A percentile compares a stretch with the other conserved stretches of the same genome.
Evolutionary conservation across 2,329 filamentous ascomycete genomes (phyloP).

Genomic region (Neonectria punicea): DNA sequence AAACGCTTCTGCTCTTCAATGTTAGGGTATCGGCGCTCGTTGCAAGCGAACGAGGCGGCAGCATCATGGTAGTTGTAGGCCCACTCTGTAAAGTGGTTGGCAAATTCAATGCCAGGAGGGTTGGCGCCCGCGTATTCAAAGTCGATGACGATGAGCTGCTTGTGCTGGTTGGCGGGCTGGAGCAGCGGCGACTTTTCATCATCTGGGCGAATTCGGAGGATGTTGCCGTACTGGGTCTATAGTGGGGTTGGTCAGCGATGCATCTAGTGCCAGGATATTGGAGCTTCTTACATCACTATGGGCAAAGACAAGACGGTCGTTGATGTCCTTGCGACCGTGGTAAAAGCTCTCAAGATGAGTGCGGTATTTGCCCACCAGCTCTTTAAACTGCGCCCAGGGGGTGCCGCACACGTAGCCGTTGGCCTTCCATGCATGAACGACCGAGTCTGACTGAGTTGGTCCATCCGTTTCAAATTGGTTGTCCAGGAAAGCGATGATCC

Average conservation of each 20-base stretch:
- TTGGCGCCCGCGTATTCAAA: slow-evolving; percentile 98
- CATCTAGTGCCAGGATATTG: not conserved
- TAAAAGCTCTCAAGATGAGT: slow-evolving; percentile 78
- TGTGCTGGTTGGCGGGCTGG: slow-evolving; percentile 91
- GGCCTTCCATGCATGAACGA: slow-evolving; percentile 69
- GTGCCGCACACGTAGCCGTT: slow-evolving; percentile 83
- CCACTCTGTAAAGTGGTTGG: slow-evolving; percentile 99
- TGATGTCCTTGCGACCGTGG: slow-evolving; percentile 73
- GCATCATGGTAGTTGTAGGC: slow-evolving; percentile 95
- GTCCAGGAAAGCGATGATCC: slow-evolving; percentile 67
- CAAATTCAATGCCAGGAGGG: slow-evolving; percentile 86
- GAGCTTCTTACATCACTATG: slow-evolving; percentile 85
- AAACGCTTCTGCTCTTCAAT: slow-evolving; percentile 86
- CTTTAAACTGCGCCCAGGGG: slow-evolving; percentile 82
- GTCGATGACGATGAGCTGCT: slow-evolving; percentile 96
- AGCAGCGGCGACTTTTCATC: slow-evolving; percentile 86
- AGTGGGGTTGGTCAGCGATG: slow-evolving; percentile 18
- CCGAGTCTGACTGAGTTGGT: slow-evolving; percentile 39
- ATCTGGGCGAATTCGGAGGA: slow-evolving; percentile 77
- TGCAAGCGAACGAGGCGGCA: slow-evolving; percentile 72
- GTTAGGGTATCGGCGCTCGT: slow-evolving; percentile 77
- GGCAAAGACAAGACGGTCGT: slow-evolving; percentile 86
- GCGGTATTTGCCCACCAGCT: slow-evolving; percentile 80
- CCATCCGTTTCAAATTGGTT: slow-evolving; percentile 64
- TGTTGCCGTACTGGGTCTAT: slow-evolving; percentile 98